Evolutionary conservation across 768 basidiomycete species (phyloP), one percentile per base, ranked within the genome.

Genomic region (Paxillus ammoniavirescens): DNA sequence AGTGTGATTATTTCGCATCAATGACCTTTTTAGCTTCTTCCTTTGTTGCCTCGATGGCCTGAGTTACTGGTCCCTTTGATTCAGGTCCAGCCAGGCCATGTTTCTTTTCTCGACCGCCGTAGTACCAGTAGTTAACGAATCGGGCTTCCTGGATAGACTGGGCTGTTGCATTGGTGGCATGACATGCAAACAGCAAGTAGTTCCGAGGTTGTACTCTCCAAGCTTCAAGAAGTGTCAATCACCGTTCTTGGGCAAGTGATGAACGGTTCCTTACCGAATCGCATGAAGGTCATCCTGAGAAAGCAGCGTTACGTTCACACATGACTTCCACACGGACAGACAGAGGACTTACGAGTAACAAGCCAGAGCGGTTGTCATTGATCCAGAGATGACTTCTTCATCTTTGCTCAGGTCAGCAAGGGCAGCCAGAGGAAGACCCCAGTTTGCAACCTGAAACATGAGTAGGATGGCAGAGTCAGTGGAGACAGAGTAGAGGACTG

Each of bases 161-260:
- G 0, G 94, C 91, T 18, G 90, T 79, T 2, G 87, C 83, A 68
- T 99, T 99, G 49, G 94, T 97, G 14, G 82, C 75, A 72, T 99
- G 96, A 69, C 95, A 98, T 3, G 87, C 93, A 73, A 98, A 92
- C 44, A 98, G 79, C 53, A 98, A 80, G 75, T 98, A 97, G 71
- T 98, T 98, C 61, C 96, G 86, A 8, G 96, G 96, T 61, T 94
- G 86, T 40, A 98, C 95, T 56, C 83, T 82, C 95, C 95, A 98
- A 52, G 95, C 95, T 94, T 10, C 4, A 38, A 51, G 40, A 42
- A 15, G 17, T 28, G 47, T 62, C 49, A 65, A 52, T 33, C 40
- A 47, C 12, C 13, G 12, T 35, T 21, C 5, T 8, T 2, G 3
- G 13, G n/a, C 15, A 30, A 3, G 36, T 3, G 18, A 2, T 31